Base-by-base conservation (phyloP, 2,329 filamentous ascomycete genomes). In the Blumeriella jaapii region DNA sequence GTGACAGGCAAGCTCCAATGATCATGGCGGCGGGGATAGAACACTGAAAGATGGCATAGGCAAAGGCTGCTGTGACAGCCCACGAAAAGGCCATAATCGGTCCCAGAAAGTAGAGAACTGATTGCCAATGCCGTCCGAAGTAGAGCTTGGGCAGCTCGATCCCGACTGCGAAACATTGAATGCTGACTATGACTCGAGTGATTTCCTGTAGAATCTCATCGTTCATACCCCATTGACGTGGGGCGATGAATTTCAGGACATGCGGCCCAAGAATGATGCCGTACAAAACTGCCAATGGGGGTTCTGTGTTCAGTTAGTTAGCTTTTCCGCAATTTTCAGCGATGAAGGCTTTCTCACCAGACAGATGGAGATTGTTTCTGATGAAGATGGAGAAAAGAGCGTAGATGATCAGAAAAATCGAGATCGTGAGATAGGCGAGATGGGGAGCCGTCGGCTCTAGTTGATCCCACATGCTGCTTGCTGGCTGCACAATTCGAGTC, bases 221-320 rank as follows among this genome's bases (percentile, higher is more conserved):
- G 28, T 71, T 65, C 41, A 80, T 77, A 20, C 76, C 76, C 76
- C 76, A 81, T 31, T 61, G 58, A 34, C 58, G 36, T 16, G 68
- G 76, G 46, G 76, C 65, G 50, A 81, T 76, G 12, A 80, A 58
- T 46, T 75, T 64, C 25, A 77, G 73, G 3, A 71, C 74, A 59
- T 79, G 72, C 3, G 75, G 77, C 2, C 77, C 77, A 44, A 82
- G 79, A 35, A 81, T 77, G 55, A 82, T 76, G 44, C 77, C 76
- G 52, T 74, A 80, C 9, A 81, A 58, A 1, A 77, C 79, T n/a
- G 76, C 77, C 12, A 51, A 68, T 57, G 37, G 70, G 62, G 44
- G 71, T 57, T 74, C 70, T 41, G 23, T 19, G 3, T n/a, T n/a
- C n/a, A 17, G 9, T 24, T 8, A 8, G 26, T 40, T 18, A 40